These are phyloP conservation scores for Boletus bicolor DNA, from an alignment of 768 basidiomycete genomes.

Conservation along the genomic window DNA sequence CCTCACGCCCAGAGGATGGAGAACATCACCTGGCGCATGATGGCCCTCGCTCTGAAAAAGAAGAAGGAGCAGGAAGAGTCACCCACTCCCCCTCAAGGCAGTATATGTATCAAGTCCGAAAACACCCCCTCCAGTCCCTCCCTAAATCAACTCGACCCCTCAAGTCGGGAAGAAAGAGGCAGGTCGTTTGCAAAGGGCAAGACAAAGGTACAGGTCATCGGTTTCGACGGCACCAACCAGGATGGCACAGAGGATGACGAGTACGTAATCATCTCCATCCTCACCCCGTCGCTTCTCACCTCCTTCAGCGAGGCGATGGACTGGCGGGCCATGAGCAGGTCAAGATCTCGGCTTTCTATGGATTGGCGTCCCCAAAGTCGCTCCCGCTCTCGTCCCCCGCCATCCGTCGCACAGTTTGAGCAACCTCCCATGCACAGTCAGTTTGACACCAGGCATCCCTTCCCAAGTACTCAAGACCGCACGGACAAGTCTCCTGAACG, in stretches of 20 bases:
- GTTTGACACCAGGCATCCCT: constrained; percentile 45
- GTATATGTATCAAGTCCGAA: constrained; percentile 25
- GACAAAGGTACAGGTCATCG: constrained; percentile 70
- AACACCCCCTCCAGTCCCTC: constrained; percentile 1
- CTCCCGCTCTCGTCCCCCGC: constrained; percentile 74
- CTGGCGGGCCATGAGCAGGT: constrained; percentile 89
- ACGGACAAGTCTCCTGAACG: constrained; percentile 29
- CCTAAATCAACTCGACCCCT: neutral
- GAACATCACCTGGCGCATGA: constrained; percentile 98
- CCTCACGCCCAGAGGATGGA: constrained; percentile 97
- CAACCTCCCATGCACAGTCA: constrained; percentile 35
- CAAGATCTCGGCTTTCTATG: constrained; percentile 87
- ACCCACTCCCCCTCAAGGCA: neutral
- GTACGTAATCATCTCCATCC: constrained; percentile 45
- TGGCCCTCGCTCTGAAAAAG: constrained; percentile 92
- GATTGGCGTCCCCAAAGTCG: constrained; percentile 83
- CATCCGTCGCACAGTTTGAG: constrained; percentile 47
- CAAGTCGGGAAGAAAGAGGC: constrained; percentile 52
- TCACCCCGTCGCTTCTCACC: constrained; percentile 19
- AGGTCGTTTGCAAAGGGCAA: constrained; percentile 80
- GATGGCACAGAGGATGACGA: constrained; percentile 71
- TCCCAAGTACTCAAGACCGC: constrained; percentile 34
- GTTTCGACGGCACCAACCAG: constrained; percentile 75
- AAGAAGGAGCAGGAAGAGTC: constrained; percentile 68
- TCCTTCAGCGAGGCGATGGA: constrained; percentile 68